Base-by-base conservation (phyloP, 2,329 filamentous ascomycete species). In the Colletotrichum musae region DNA sequence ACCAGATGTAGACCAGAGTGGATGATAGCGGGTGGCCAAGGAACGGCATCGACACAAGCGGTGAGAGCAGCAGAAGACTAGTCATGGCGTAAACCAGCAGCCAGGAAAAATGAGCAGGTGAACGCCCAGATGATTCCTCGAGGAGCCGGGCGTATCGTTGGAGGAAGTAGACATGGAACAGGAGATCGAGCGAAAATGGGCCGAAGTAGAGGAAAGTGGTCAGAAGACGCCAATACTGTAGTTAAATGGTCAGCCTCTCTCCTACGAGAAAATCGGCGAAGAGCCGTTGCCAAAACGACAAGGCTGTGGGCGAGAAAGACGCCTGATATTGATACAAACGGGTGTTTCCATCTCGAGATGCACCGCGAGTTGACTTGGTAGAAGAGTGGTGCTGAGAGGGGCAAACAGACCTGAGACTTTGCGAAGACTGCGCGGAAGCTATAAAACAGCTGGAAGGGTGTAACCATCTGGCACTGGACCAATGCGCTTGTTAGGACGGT, bases 191-290 rank as follows among this genome's bases (percentile, higher is more conserved):
- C 36, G 92, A 96, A 73, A 98, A 90, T 2, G 95, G 95, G 2
- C 96, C 96, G 78, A 98, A 98, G 85, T 98, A 99, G 77, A 98
- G 89, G 83, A 99, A 99, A 1, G 95, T 97, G 2, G 95, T 97
- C 48, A 97, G 77, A n/a, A 99, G 86, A 48, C 96, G 92, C 96
- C 96, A 99, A 81, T 97, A 98, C 94, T 98, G 47, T 12, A 21
- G 12, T 18, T 36, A 12, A 10, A 6, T 18, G 6, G 16, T 21
- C n/a, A 50, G 21, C 21, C 10, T 50, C 47, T 12, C 47, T 50
- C 47, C 32, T 36, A 9, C 32, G 32, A 9, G 32, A 36, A 36
- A 36, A 2, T 36, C 32, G 32, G 32, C 32, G 32, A 36, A 10
- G 10, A 7, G 7, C 32, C 7, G 32, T 36, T 36, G 7, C 7